Evolutionary conservation across 2,329 filamentous ascomycete genomes (phyloP).

Genomic region (Diplodia intermedia): DNA sequence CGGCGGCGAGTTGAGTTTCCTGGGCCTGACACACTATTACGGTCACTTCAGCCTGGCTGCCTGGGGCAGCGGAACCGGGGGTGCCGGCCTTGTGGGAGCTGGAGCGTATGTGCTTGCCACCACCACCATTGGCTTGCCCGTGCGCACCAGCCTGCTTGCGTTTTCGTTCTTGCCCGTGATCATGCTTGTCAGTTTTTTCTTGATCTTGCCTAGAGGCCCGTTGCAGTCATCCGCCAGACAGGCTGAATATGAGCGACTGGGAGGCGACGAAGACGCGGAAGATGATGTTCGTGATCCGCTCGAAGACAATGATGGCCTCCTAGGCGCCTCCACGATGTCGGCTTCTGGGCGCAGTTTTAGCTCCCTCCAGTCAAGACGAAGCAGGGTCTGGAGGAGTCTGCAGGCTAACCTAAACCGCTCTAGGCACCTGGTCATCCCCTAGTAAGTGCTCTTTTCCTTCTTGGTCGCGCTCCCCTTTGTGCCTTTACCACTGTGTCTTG

Average conservation of each 20-base stretch:
- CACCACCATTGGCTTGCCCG: constrained; percentile 76
- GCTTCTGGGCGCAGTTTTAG: constrained; percentile 41
- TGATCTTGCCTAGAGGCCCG: constrained; percentile 73
- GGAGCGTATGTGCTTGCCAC: constrained; percentile 88
- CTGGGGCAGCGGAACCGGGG: constrained; percentile 93
- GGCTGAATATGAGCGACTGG: constrained; percentile 62
- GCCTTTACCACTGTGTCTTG: constrained; percentile 29
- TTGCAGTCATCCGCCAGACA: constrained; percentile 59
- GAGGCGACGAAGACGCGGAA: constrained; percentile 49
- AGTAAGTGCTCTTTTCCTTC: constrained; percentile 53
- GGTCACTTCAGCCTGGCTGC: constrained; percentile 84
- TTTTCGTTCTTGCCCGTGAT: constrained; percentile 80
- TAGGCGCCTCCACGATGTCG: constrained; percentile 45
- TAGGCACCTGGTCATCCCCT: constrained; percentile 73
- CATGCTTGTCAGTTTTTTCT: constrained; percentile 88
- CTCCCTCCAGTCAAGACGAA: constrained; percentile 35
- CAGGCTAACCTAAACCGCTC: constrained; percentile 68
- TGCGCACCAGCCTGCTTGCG: constrained; percentile 75
- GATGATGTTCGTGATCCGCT: constrained; percentile 37
- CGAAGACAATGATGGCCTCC: constrained; percentile 44
- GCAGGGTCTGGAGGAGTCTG: constrained; percentile 45
- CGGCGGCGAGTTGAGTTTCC: constrained; percentile 86
- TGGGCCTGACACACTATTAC: constrained; percentile 92
- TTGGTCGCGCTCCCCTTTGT: not conserved
- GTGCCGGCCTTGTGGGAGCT: constrained; percentile 84